Evolutionary conservation across 306 rosid genomes (phyloP).

Genomic region (Trichosanthes truncata): DNA sequence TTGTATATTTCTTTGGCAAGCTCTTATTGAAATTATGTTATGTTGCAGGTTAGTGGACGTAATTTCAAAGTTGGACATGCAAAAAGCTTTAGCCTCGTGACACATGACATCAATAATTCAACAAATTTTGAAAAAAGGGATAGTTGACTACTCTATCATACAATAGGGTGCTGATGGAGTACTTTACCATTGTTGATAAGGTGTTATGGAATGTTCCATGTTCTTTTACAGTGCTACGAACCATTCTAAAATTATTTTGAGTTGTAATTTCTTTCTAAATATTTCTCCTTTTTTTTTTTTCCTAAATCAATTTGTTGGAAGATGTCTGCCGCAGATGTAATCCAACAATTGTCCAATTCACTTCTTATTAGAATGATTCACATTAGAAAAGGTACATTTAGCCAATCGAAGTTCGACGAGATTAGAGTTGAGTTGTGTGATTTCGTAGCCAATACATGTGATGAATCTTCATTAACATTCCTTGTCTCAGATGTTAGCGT

Average conservation of each 20-base stretch:
- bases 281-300: neutral
- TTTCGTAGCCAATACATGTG: too few relatives aligned
- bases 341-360: conserved; percentile 65
- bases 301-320: conserved; percentile 36
- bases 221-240: neutral
- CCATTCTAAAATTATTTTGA: neutral
- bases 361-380: too few relatives aligned
- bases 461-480: too few relatives aligned
- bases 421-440: too few relatives aligned
- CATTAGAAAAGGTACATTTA: too few relatives aligned
- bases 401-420: too few relatives aligned
- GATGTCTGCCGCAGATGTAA: conserved; percentile 72
- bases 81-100: conserved; percentile 62
- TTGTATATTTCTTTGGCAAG: neutral
- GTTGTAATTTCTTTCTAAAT: too few relatives aligned
- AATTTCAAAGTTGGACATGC: conserved; percentile 64
- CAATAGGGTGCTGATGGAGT: conserved; percentile 71
- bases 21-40: conserved; percentile 13
- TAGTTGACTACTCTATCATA: conserved; percentile 82
- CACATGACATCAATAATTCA: conserved; percentile 70
- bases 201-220: conserved; percentile 21
- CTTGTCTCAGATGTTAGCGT: too few relatives aligned
- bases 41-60: conserved; percentile 56
- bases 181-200: conserved; percentile 71
- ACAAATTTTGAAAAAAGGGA: conserved; percentile 92